Base-by-base conservation (phyloP, 2,329 filamentous ascomycete species). In the Kalmusia sp. region DNA sequence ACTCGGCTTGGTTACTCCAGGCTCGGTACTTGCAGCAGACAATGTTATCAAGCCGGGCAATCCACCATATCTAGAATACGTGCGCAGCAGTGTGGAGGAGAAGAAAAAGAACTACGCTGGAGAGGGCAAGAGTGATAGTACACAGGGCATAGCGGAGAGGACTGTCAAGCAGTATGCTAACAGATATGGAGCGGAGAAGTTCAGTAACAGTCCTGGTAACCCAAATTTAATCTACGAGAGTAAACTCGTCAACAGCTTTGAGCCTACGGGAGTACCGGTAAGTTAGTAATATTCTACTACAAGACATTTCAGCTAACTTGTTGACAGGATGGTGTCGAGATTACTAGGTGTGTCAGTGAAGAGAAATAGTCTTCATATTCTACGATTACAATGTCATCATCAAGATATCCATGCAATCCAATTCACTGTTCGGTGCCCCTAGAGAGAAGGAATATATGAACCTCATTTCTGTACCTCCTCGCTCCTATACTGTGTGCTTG, bases 31-130 rank as follows among this genome's bases (percentile, higher is more conserved):
- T 17, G 86, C 83, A 0, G 88, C 88, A 1, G 88, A 91, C 66
- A 91, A 91, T 65, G 83, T 90, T 47, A 84, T 91, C 64, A 85
- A 84, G 65, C 88, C 88, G 1, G 88, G 88, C 1, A 90, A 90
- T 61, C 88, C 88, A 4, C 83, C 83, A 1, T 91, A 91, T 64
- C 73, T 89, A 40, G 83, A 87, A 61, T 92, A 91, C 60, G 88
- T 92, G 39, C 78, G 88, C 50, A 85, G 83, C 58, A 84, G 78
- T 25, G 83, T 88, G 2, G 77, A 81, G 33, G 77, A 89, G 72
- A 92, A 92, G 77, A 76, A 77, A 44, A 72, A 76, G 40, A 77
- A 65, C 22, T 59, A 58, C 9, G 57, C 65, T 25, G 55, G 67
- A 41, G 66, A 64, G 47, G 64, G 68, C 44, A 68, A 62, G 47